A percentile compares a stretch with the other conserved stretches of the same genome.
phyloP scores from a whole-genome alignment of 768 basidiomycete genomes.

The Cystobasidium tubakii region DNA sequence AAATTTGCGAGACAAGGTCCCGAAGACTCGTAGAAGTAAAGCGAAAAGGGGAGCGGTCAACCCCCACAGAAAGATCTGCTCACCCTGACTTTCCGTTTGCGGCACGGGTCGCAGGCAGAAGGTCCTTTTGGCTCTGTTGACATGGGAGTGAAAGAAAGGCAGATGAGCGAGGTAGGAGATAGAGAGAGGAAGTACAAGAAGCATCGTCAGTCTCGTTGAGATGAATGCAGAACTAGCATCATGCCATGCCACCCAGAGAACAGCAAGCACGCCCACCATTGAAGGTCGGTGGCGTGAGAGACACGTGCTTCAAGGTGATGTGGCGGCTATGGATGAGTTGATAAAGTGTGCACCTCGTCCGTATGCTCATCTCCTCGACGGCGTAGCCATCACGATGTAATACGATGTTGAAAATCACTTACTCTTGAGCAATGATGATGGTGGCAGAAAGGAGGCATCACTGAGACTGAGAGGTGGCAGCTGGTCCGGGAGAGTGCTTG shows the following conservation, averaged over 20 bases:
- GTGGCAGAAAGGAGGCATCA: background rate
- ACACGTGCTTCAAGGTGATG: background rate
- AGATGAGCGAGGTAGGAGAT: conserved; percentile 6
- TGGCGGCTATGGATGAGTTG: background rate
- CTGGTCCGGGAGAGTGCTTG: background rate
- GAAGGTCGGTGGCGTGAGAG: background rate
- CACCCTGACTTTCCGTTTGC: conserved; percentile 23
- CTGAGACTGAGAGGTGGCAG: background rate
- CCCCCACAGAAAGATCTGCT: background rate
- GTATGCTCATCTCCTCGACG: no score
- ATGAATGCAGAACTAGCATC: no score
- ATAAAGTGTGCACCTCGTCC: background rate
- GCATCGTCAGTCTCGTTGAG: background rate
- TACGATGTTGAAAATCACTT: background rate
- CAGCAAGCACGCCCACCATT: background rate
- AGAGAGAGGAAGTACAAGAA: background rate
- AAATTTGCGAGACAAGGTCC: background rate
- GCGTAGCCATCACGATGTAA: no score
- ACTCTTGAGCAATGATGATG: background rate
- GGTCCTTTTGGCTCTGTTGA: conserved; percentile 9
- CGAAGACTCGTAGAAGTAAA: background rate
- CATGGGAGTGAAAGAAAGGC: background rate
- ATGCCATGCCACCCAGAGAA: background rate
- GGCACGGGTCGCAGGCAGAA: conserved; percentile 16
- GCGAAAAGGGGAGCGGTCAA: background rate